Base-by-base conservation (phyloP, 441 rosid genomes). In the Capsella rubella region DNA sequence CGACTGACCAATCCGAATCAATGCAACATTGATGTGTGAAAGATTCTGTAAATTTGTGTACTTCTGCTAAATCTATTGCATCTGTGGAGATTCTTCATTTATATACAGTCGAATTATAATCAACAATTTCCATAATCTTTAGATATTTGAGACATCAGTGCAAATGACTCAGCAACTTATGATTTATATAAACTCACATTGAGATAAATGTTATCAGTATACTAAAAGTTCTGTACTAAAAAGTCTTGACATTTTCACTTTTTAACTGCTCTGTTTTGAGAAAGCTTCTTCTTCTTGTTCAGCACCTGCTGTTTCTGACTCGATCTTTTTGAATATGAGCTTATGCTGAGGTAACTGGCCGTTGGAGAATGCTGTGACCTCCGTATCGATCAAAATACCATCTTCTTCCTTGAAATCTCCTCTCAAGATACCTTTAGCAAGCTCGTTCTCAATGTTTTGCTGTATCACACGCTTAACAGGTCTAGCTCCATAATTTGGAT, bases 391-490 rank as follows among this genome's bases (percentile, higher is more conserved):
- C 58, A 80, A 18, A 9, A 96, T 37, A 2, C 74, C 55, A 59
- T 96, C 99, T 63, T 89, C 99, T 10, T 94, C 98, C 82, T 85
- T 92, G 64, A 89, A 85, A 46, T 94, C 96, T 3, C 98, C 97
- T 78, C 96, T 86, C 74, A 96, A 75, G 72, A 96, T 96, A 42
- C 98, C 98, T 84, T 89, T 94, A 4, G 99, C 99, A 2, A 94
- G 91, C 75, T 96, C 97, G 49, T 96, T 94, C 80, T 94, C 99
- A 3, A 94, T 87, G 49, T 90, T 79, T 77, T 90, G 97, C 77
- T 93, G 98, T 79, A 96, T 92, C 80, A 94, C 94, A 59, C 99
- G 85, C 86, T 96, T 96, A 29, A 96, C 97, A 0, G 99, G 98
- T 78, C 99, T 84, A 2, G 99, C 99, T 60, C 99, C 99, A 4